A percentile compares a stretch with the other conserved stretches of the same genome.
Conservation (phyloP, 2,329 filamentous ascomycete species). For the Botrytis aclada region DNA sequence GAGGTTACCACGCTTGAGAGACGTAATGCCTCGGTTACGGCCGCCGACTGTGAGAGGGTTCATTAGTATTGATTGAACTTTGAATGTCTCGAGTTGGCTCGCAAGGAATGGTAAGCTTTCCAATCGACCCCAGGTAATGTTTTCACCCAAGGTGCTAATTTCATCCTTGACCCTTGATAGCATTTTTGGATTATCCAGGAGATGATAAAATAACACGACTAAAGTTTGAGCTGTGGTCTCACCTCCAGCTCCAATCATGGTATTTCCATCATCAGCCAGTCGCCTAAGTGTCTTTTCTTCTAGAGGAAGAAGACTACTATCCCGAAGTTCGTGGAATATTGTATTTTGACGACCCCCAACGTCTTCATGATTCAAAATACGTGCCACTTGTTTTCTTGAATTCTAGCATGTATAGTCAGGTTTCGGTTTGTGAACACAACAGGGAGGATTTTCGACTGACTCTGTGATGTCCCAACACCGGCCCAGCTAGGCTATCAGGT, state of each 20-base stretch:
- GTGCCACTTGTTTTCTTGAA: conserved; percentile 28
- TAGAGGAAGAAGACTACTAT: conserved; percentile 34
- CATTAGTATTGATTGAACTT: not conserved
- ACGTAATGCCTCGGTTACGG: conserved; percentile 8
- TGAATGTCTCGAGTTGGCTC: not conserved
- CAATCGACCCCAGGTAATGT: conserved; percentile 11
- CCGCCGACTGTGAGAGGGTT: not conserved
- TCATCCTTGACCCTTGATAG: conserved; percentile 39
- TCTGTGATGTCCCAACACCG: conserved; percentile 14
- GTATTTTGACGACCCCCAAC: conserved; percentile 22
- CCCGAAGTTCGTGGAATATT: conserved; percentile 32
- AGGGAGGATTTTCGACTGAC: not conserved
- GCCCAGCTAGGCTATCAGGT: conserved; percentile 19
- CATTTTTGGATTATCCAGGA: conserved; percentile 39
- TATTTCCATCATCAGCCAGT: conserved; percentile 37
- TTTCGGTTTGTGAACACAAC: conserved; percentile 35
- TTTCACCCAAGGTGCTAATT: not conserved
- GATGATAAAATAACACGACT: conserved; percentile 38
- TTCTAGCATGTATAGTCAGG: conserved; percentile 33
- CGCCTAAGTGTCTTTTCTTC: conserved; percentile 38
- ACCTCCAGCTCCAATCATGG: conserved; percentile 40
- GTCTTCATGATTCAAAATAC: conserved; percentile 4
- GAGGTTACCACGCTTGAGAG: conserved; percentile 25
- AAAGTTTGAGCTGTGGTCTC: conserved; percentile 41
- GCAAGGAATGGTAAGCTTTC: conserved; percentile 10